Conservation (phyloP, 129 eudicot genomes). For the Daucus carota region DNA sequence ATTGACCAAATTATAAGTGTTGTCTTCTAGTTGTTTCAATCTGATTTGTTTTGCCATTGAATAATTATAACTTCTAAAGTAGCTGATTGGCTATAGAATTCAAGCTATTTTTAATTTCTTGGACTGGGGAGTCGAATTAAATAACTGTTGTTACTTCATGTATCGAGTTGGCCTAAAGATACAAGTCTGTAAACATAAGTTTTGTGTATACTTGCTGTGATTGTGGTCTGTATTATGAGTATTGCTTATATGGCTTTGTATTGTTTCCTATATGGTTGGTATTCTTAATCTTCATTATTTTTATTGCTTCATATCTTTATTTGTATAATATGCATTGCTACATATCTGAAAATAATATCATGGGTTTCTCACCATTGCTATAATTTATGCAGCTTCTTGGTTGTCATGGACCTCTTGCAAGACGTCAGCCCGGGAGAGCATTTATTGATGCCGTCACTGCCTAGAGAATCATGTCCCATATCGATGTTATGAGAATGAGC, state of each 20-base stretch:
- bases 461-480: slow-evolving; percentile 1
- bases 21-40: background rate
- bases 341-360: background rate
- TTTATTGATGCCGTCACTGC: slow-evolving; percentile 44
- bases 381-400: slow-evolving; percentile 59
- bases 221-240: background rate
- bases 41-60: background rate
- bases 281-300: too few species aligned
- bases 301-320: too few species aligned
- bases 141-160: too few species aligned
- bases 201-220: background rate
- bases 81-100: background rate
- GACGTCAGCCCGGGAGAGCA: slow-evolving; percentile 72
- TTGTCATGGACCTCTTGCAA: slow-evolving; percentile 73
- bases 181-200: background rate
- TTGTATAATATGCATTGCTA: too few species aligned
- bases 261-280: too few species aligned
- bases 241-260: background rate
- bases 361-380: background rate
- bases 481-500: background rate
- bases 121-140: background rate
- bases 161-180: too few species aligned
- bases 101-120: background rate
- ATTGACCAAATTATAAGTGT: background rate
- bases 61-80: background rate